Percentiles rank a stretch among this genome's conserved stretches.
Conservation (phyloP, 495 filamentous ascomycete species). For the Xylaria intraflava region DNA sequence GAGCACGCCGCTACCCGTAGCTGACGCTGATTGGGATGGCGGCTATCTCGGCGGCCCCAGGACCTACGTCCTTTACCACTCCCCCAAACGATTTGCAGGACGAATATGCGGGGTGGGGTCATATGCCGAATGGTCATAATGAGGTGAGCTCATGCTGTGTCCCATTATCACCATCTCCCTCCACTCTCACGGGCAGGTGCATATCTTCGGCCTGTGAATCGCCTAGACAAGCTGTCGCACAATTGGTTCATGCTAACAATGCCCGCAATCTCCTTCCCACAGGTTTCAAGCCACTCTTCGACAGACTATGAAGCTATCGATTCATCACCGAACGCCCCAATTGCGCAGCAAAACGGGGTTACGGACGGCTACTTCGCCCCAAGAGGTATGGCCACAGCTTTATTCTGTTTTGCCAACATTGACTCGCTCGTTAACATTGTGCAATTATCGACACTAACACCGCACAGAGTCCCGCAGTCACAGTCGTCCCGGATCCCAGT, state of each 20-base stretch:
- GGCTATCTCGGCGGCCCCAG: constrained; percentile 44
- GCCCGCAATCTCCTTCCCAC: neutral
- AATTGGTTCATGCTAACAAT: constrained; percentile 9
- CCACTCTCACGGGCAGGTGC: neutral
- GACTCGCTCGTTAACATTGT: neutral
- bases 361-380: constrained; percentile 11
- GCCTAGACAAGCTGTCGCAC: neutral
- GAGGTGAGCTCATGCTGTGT: constrained; percentile 28
- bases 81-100: constrained; percentile 48
- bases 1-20: constrained; percentile 13
- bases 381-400: constrained; percentile 17
- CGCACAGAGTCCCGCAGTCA: constrained; percentile 13
- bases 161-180: neutral
- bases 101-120: constrained; percentile 46
- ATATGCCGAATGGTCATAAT: constrained; percentile 31
- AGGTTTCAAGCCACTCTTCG: constrained; percentile 19
- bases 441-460: neutral
- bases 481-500: constrained; percentile 25
- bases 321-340: constrained; percentile 9
- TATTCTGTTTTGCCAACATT: neutral
- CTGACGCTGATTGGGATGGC: constrained; percentile 36
- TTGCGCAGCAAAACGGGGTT: constrained; percentile 33
- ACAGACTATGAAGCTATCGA: constrained; percentile 15
- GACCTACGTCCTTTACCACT: constrained; percentile 42
- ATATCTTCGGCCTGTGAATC: neutral